Percentiles rank a stretch among this genome's conserved stretches.
phyloP scores from a whole-genome alignment of 2,329 filamentous ascomycete genomes.

The Cercospora sp. region DNA sequence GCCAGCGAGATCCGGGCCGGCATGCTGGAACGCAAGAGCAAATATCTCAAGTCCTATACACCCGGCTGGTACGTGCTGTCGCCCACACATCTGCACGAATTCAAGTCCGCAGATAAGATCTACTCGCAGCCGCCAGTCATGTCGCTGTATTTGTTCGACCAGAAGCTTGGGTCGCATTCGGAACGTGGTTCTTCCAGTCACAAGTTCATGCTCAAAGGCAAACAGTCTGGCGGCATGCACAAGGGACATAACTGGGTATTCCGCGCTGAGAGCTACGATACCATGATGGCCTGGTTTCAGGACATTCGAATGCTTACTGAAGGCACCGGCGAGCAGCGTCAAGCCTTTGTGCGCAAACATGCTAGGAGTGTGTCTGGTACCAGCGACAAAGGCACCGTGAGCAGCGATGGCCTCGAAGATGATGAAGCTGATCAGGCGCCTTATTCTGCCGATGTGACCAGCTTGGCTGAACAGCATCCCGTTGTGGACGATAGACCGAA shows the following conservation, averaged over 20 bases:
- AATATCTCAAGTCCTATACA: constrained; percentile 96
- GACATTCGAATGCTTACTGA: constrained; percentile 90
- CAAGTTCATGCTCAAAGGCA: constrained; percentile 97
- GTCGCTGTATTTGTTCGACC: constrained; percentile 92
- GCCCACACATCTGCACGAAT: constrained; percentile 95
- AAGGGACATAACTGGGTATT: constrained; percentile 72
- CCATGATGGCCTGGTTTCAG: constrained; percentile 95
- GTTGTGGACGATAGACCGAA: constrained; percentile 51
- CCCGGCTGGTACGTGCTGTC: constrained; percentile 97
- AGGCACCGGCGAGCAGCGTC: constrained; percentile 82
- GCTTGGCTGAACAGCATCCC: constrained; percentile 39
- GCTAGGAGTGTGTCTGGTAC: constrained; percentile 72
- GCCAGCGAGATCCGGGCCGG: constrained; percentile 84
- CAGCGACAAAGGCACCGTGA: constrained; percentile 58
- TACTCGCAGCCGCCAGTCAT: constrained; percentile 82
- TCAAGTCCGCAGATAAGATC: constrained; percentile 94
- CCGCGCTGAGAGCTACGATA: constrained; percentile 73
- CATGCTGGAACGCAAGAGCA: constrained; percentile 95
- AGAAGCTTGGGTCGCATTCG: constrained; percentile 92
- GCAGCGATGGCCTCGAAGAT: constrained; percentile 74
- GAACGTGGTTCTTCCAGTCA: constrained; percentile 79
- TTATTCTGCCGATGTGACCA: constrained; percentile 61
- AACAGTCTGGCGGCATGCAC: constrained; percentile 90
- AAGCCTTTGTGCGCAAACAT: constrained; percentile 81
- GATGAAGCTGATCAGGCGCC: constrained; percentile 66